Conservation (phyloP, 805 yeast species). For the Pichia californica region DNA sequence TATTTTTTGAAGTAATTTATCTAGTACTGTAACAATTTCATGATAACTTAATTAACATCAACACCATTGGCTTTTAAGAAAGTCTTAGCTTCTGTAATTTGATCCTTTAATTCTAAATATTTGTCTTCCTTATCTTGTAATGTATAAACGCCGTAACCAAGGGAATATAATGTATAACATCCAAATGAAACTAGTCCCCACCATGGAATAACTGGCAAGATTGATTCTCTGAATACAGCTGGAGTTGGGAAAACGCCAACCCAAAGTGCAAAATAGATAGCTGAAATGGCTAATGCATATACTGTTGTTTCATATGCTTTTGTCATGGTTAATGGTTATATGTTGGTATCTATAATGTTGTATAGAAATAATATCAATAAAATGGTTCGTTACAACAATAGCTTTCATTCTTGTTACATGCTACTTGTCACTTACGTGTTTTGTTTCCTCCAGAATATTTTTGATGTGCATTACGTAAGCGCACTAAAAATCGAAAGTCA, state of each 20-base stretch:
- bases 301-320: conserved; percentile 57
- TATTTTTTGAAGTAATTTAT: too few relatives aligned
- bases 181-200: conserved; percentile 69
- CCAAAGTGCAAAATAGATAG: conserved; percentile 47
- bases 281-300: conserved; percentile 38
- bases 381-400: too few relatives aligned
- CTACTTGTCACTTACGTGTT: too few relatives aligned
- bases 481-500: too few relatives aligned
- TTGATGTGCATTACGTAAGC: too few relatives aligned
- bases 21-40: too few relatives aligned
- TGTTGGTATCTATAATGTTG: too few relatives aligned
- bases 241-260: conserved; percentile 51
- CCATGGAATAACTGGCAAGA: conserved; percentile 62
- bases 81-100: conserved; percentile 57
- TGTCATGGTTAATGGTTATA: conserved; percentile 38
- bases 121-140: conserved; percentile 68
- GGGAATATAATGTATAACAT: conserved; percentile 57
- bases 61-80: conserved; percentile 52
- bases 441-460: too few relatives aligned
- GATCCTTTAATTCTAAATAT: conserved; percentile 51
- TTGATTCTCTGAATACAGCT: conserved; percentile 39
- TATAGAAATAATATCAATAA: too few relatives aligned
- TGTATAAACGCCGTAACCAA: conserved; percentile 63
- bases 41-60: conserved; percentile 37
- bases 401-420: too few relatives aligned